These are phyloP conservation scores for Pseudoturritis turrita DNA, from an alignment of 345 rosid genomes.

Conservation along the genomic window DNA sequence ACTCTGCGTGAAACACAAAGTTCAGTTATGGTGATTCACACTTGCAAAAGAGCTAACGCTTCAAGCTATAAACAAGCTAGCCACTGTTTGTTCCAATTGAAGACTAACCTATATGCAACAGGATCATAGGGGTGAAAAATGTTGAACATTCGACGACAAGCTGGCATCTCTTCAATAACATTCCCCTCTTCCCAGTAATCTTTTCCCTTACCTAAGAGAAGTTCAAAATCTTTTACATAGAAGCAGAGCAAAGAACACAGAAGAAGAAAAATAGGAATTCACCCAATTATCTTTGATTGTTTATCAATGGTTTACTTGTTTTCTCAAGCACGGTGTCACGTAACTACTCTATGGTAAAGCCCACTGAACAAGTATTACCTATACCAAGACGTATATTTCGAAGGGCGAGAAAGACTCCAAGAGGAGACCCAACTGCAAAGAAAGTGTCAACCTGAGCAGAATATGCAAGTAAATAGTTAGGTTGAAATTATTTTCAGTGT, in stretches of 20 bases:
- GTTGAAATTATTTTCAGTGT: not conserved
- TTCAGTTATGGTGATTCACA: slow-evolving; percentile 1
- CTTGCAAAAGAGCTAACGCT: not conserved
- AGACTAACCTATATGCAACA: slow-evolving; percentile 87
- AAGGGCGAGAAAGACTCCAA: slow-evolving; percentile 95
- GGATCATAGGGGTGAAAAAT: slow-evolving; percentile 98
- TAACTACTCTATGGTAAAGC: not conserved
- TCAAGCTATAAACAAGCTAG: not conserved
- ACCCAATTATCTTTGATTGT: not conserved
- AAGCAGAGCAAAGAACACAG: not conserved
- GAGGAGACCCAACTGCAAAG: slow-evolving; percentile 98
- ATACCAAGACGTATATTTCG: slow-evolving; percentile 87
- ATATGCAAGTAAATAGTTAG: slow-evolving; percentile 9
- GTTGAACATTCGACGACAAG: slow-evolving; percentile 93
- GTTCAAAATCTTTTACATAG: not conserved
- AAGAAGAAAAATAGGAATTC: not conserved
- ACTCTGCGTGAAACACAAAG: slow-evolving; percentile 43
- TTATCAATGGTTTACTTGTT: not conserved
- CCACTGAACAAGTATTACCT: slow-evolving; percentile 41
- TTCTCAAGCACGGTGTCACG: not conserved
- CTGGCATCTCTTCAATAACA: slow-evolving; percentile 86
- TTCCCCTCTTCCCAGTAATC: slow-evolving; percentile 87
- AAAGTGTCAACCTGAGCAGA: slow-evolving; percentile 80
- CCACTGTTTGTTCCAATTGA: not conserved
- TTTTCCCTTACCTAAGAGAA: slow-evolving; percentile 68